These are phyloP conservation scores for Trichaptum fuscoviolaceum DNA, from an alignment of 768 basidiomycete species.

Conservation along the genomic window DNA sequence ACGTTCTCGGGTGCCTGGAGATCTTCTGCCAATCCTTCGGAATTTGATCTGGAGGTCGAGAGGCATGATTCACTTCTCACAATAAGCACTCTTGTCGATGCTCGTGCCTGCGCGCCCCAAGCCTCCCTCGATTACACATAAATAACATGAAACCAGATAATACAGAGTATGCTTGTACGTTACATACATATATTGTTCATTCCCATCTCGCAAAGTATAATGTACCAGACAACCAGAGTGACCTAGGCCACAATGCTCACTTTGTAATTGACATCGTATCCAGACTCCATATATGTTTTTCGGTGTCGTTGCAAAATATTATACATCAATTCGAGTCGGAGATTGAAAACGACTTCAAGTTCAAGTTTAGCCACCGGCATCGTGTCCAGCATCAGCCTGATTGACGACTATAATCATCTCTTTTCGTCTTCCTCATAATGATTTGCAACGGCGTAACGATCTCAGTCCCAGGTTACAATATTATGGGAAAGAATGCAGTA, in stretches of 20 bases:
- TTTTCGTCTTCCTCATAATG: not conserved
- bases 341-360: not conserved
- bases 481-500: not conserved
- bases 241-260: too few species aligned
- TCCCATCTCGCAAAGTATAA: too few species aligned
- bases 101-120: not conserved
- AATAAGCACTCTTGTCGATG: not conserved
- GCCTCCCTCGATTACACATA: not conserved
- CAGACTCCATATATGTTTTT: too few species aligned
- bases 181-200: too few species aligned
- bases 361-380: too few species aligned
- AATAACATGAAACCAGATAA: not conserved
- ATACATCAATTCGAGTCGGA: not conserved
- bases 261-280: too few species aligned
- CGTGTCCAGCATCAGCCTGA: not conserved
- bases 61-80: not conserved
- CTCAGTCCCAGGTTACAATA: not conserved
- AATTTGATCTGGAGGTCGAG: not conserved
- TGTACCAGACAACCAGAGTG: too few species aligned
- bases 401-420: not conserved
- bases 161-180: too few species aligned
- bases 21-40: not conserved
- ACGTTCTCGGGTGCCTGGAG: not conserved
- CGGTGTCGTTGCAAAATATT: too few species aligned
- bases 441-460: not conserved